Base-by-base conservation (phyloP, 495 filamentous ascomycete species). In the Xylaria longipes region DNA sequence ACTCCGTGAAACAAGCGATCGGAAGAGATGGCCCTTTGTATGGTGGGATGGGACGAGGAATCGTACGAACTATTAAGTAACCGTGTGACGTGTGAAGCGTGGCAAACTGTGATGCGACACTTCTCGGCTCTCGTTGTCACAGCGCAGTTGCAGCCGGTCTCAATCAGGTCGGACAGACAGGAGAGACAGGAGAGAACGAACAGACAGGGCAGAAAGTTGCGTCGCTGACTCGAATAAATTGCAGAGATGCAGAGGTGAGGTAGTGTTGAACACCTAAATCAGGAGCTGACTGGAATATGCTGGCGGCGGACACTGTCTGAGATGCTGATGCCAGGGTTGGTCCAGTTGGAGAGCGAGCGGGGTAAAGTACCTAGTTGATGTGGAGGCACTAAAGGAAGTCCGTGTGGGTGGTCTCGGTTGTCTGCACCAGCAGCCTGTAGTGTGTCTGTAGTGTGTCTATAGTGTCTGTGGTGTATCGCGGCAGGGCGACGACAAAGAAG, bases 21-120 rank as follows among this genome's bases (percentile, higher is more conserved):
- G 61, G 61, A 65, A 54, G 68, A 70, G 58, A 54, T 61, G 46
- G 50, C n/a, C 50, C 69, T 71, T 71, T 66, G 69, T 71, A 35
- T 52, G 57, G 66, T 15, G 22, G 66, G 15, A 64, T 70, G 68
- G 68, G 15, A 54, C 46, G 48, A 71, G 15, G 45, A 46, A 66
- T 71, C 69, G 69, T 71, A 71, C 62, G 62, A 71, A 65, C 33
- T 2, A 3, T 3, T 20, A 37, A 54, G 57, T 52, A 54, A 70
- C 58, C 57, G 58, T 64, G 45, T 70, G 68, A 70, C 35, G 22
- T 56, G 39, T 61, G 66, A 60, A 41, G 66, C 56, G 68, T 62
- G 68, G 58, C 57, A 33, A 66, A 50, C 25, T 45, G 27, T 27
- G 65, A 67, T 67, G 65, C 65, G 35, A 67, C 48, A 7, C 39